Base-by-base conservation (phyloP, 768 basidiomycete species). In the Nidularia pulvinata region DNA sequence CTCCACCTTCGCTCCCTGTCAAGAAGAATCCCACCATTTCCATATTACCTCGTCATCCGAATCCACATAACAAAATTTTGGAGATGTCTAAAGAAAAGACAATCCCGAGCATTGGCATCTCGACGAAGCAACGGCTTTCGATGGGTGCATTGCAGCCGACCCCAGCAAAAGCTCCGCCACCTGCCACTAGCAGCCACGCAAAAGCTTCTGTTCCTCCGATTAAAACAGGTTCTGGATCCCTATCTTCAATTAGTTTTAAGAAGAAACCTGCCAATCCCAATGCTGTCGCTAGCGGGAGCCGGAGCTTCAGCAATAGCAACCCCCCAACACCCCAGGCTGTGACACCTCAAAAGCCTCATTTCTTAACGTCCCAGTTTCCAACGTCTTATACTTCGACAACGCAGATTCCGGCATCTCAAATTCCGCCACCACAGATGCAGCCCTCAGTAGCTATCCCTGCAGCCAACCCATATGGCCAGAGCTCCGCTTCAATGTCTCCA, bases 41-140 rank as follows among this genome's bases (percentile, higher is more conserved):
- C 6, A 64, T 57, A 44, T 35, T 59, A 34, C 58, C 56, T 5
- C 63, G 62, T 42, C 63, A 53, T 14, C 39, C 57, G 39, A 62
- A 66, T 42, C 59, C 60, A 25, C 66, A 63, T 49, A 59, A 42
- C 51, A 70, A 61, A 35, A 46, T 61, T 34, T 57, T 52, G 2
- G 53, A 51, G 22, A 60, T 45, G 14, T 9, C 57, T 46, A 33
- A 58, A 13, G 42, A 57, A 10, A 51, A 59, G 14, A 50, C 51
- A 14, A 16, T 53, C n/a, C 43, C 64, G 5, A 50, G 60, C 44
- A 75, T 70, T 53, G 71, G 73, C 7, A 70, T 84, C 32, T 69
- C 74, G 35, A 84, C 81, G 1, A 84, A 84, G 59, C 76, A 81
- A 49, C 73, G 80, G 5, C 60, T 84, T 5, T 69, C 72, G 25